A percentile compares a stretch with the other conserved stretches of the same genome.
Conservation (phyloP, 2,329 filamentous ascomycete genomes). For the Paraphaeosphaeria sporulosa region DNA sequence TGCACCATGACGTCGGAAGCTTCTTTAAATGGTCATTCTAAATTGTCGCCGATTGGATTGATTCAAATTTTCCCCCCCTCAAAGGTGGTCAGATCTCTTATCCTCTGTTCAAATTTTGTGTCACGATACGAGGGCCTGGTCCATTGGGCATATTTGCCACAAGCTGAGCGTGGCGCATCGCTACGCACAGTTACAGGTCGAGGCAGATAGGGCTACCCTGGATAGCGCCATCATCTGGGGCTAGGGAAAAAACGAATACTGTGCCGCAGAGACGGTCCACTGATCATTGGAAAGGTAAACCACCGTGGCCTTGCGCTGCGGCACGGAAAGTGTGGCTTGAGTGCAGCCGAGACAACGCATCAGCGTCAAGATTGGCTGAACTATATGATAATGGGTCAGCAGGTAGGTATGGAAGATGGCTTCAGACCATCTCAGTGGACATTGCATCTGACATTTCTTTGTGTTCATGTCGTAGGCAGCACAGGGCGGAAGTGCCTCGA, state of each 20-base stretch:
- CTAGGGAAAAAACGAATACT: not conserved
- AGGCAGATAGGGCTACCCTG: conserved; percentile 7
- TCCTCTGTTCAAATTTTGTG: not conserved
- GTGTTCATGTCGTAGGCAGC: not conserved
- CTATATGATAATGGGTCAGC: not conserved
- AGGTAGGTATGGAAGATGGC: not conserved
- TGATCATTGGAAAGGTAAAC: not conserved
- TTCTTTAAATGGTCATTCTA: not conserved
- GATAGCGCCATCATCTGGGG: not conserved
- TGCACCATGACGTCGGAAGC: not conserved
- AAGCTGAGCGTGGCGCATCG: conserved; percentile 7
- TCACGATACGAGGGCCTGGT: not conserved
- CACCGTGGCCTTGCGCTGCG: not conserved
- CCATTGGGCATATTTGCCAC: not conserved
- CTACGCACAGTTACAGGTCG: conserved; percentile 2
- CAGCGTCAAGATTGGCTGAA: not conserved
- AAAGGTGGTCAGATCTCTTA: not conserved
- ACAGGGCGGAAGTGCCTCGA: not conserved
- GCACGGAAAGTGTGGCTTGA: not conserved
- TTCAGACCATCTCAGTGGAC: not conserved
- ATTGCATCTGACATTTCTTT: not conserved
- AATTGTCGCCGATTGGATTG: not conserved
- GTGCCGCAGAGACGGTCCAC: conserved; percentile 2
- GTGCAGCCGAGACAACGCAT: not conserved
- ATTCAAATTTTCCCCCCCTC: not conserved